phyloP scores from a whole-genome alignment of 2,329 filamentous ascomycete genomes.

The Seiridium cupressi region DNA sequence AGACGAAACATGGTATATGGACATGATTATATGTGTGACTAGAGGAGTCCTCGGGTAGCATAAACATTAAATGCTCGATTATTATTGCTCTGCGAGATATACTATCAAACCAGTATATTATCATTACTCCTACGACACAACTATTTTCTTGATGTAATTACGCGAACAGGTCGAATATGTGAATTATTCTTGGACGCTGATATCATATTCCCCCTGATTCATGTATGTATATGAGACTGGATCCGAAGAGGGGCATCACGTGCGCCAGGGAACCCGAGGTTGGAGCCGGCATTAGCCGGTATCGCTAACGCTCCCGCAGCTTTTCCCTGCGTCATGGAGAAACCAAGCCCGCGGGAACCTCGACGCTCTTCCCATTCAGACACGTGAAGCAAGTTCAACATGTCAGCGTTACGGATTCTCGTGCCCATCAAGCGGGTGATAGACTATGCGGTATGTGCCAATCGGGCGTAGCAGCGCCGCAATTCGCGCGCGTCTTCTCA shows the following conservation, averaged over 20 bases:
- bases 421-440: slow-evolving; percentile 83
- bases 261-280: slow-evolving; percentile 3
- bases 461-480: background rate
- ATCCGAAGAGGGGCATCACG: background rate
- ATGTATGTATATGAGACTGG: background rate
- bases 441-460: slow-evolving; percentile 71
- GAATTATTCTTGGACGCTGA: background rate
- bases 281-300: slow-evolving; percentile 19
- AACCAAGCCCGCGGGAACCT: slow-evolving; percentile 6
- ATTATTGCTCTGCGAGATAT: background rate
- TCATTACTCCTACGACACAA: background rate
- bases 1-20: background rate
- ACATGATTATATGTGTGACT: slow-evolving; percentile 16
- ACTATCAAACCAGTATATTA: background rate
- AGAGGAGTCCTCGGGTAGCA: slow-evolving; percentile 21
- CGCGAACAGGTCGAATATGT: background rate
- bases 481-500: too few species aligned
- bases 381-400: slow-evolving; percentile 27
- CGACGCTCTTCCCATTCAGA: background rate
- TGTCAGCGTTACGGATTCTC: slow-evolving; percentile 70
- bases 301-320: slow-evolving; percentile 15
- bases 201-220: background rate
- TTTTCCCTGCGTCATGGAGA: slow-evolving; percentile 28
- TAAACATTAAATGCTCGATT: slow-evolving; percentile 10
- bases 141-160: background rate